These are phyloP conservation scores for Fusarium nisikadoi DNA, from an alignment of 2,329 filamentous ascomycete genomes.

Conservation along the genomic window DNA sequence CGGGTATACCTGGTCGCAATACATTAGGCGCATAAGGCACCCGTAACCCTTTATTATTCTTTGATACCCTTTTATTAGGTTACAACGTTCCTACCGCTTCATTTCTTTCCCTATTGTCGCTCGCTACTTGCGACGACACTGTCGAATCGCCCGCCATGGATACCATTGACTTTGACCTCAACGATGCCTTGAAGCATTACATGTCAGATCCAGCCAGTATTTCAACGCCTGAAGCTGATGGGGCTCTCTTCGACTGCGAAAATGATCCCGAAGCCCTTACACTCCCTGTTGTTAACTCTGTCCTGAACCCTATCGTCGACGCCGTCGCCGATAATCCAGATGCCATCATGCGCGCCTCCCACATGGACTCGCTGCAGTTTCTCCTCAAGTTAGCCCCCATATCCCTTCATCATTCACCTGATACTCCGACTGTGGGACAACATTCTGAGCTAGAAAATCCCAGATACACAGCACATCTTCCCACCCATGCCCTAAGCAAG, in stretches of 20 bases:
- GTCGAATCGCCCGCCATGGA: slow-evolving; percentile 63
- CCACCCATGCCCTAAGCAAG: slow-evolving; percentile 87
- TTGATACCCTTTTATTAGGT: slow-evolving; percentile 31
- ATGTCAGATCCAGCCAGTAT: slow-evolving; percentile 91
- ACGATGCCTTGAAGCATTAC: slow-evolving; percentile 95
- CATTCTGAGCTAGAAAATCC: slow-evolving; percentile 61
- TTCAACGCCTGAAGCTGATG: slow-evolving; percentile 85
- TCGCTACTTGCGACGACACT: slow-evolving; percentile 33
- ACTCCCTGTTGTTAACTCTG: slow-evolving; percentile 79
- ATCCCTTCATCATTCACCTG: slow-evolving; percentile 49
- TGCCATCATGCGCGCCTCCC: slow-evolving; percentile 78
- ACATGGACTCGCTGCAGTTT: slow-evolving; percentile 94
- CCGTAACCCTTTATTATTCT: not conserved
- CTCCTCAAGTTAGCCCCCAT: slow-evolving; percentile 89
- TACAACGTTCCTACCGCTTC: slow-evolving; percentile 11
- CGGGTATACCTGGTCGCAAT: slow-evolving; percentile 13
- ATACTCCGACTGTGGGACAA: slow-evolving; percentile 40
- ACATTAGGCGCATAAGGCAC: slow-evolving; percentile 5
- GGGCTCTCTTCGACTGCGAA: slow-evolving; percentile 88
- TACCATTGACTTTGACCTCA: slow-evolving; percentile 91
- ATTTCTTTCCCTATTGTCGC: slow-evolving; percentile 14
- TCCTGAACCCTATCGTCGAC: slow-evolving; percentile 92
- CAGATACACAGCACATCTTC: slow-evolving; percentile 85
- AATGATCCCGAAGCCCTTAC: slow-evolving; percentile 88
- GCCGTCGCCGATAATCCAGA: slow-evolving; percentile 92